Base-by-base conservation (phyloP, 2,329 filamentous ascomycete species). In the Lecanoromycetidae sp. region DNA sequence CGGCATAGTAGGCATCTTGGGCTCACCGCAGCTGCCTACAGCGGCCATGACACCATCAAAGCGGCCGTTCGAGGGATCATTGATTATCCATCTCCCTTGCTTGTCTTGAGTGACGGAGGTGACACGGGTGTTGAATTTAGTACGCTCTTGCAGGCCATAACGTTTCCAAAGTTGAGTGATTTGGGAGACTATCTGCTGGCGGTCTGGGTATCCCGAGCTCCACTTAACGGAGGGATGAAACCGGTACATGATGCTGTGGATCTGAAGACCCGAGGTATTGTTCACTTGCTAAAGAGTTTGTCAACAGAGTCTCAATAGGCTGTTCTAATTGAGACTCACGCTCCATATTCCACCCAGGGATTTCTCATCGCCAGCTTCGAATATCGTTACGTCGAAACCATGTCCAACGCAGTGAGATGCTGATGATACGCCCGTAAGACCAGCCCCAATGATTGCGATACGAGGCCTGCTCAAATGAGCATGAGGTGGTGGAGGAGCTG, bases 191-290 rank as follows among this genome's bases (percentile, higher is more conserved):
- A 93, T 91, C 62, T 88, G 78, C 53, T 81, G 68, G 41, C 84
- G 79, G 51, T 80, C 74, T 0, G 87, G 87, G 58, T 93, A 93
- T n/a, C 84, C 84, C 25, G 71, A 68, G 27, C 75, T 69, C 79
- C 84, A 93, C 51, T 75, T 71, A 1, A 93, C 77, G 0, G 82
- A 83, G 0, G 87, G 87, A 55, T 90, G 84, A 61, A 93, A 94
- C 19, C 86, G 77, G 62, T 90, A 93, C 85, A 91, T 91, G 49
- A 88, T 63, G 17, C 80, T 85, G 61, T 93, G 84, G 19, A 93
- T 88, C 58, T 91, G 85, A 0, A 93, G 72, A 13, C 83, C 78
- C 0, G 84, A 88, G 0, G 84, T 88, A 43, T 83, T 84, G 66
- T 91, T 90, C 33, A 91, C 84, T 62, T 75, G 74, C 79, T 85